phyloP scores from a whole-genome alignment of 495 filamentous ascomycete genomes.

The Penicillium longicatenatum region DNA sequence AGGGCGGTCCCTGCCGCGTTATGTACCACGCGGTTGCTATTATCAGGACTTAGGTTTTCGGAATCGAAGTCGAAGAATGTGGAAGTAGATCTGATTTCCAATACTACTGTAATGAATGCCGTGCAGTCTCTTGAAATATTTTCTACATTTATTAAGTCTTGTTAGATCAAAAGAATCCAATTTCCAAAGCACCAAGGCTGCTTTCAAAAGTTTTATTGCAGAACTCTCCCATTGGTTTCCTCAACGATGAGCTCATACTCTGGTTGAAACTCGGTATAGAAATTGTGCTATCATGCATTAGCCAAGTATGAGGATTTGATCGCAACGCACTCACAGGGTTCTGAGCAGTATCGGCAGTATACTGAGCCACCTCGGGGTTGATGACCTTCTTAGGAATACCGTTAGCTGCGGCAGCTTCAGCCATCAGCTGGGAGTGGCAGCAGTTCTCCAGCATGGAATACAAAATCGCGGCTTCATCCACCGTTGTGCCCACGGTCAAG shows the following conservation, averaged over 20 bases:
- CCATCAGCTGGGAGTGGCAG: slow-evolving; percentile 66
- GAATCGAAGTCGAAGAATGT: no score
- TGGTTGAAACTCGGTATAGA: slow-evolving; percentile 49
- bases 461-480: slow-evolving; percentile 70
- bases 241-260: slow-evolving; percentile 49
- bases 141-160: background rate
- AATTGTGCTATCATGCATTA: slow-evolving; percentile 38
- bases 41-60: no score
- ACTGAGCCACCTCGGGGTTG: slow-evolving; percentile 36
- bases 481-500: slow-evolving; percentile 61
- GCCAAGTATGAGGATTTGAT: background rate
- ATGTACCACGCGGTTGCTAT: no score
- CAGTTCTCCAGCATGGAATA: slow-evolving; percentile 66
- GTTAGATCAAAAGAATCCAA: no score
- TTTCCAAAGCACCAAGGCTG: no score
- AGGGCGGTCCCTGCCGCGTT: no score
- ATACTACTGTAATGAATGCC: no score
- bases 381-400: slow-evolving; percentile 60
- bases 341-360: slow-evolving; percentile 43
- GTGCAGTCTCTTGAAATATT: background rate
- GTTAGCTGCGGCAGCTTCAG: slow-evolving; percentile 61
- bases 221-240: slow-evolving; percentile 43
- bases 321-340: slow-evolving; percentile 35
- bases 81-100: no score
- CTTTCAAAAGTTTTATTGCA: slow-evolving; percentile 23